Base-by-base conservation (phyloP, 305 asterid species). In the Caryopteris hybrid region DNA sequence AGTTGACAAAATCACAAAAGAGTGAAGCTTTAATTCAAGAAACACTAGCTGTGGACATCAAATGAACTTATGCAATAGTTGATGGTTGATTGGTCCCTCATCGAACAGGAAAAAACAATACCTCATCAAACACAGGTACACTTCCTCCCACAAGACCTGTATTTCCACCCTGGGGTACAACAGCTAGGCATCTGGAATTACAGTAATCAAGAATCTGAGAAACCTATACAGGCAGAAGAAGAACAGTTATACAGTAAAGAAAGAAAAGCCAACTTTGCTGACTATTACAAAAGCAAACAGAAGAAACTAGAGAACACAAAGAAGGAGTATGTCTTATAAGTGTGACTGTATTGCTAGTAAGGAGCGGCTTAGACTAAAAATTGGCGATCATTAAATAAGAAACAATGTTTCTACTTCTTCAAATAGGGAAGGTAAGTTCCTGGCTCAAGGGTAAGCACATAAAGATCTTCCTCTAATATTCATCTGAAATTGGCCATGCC, bases 71-170 rank as follows among this genome's bases (percentile, higher is more conserved):
- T 27, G 8, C 41, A 45, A 41, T 66, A 29, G 22, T 46, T 42
- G 27, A 64, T 71, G 51, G 9, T 31, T 58, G 39, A 53, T 27
- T n/a, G 16, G 31, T 45, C 14, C 41, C 31, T 60, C 39, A 65
- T 34, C 27, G 50, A 8, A 43, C 2, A 29, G 17, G n/a, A 61
- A 38, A 71, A 5, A 66, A 17, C 20, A 62, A 69, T 84, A 94
- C 99, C 96, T 94, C 99, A 73, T 94, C 97, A 80, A 83, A 86
- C 69, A 92, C 96, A 33, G 99, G 99, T 55, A 94, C 86, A 57
- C 99, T 94, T 73, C 99, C 99, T 82, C 97, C 99, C 73, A 94
- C 99, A 71, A 94, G 97, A 69, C 99, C 95, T 46, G 99, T 94
- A 75, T 94, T 94, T 74, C 99, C 99, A 64, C 99, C 99, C 84